Conservation (phyloP, 2,329 filamentous ascomycete genomes). For the Talaromyces sp. region DNA sequence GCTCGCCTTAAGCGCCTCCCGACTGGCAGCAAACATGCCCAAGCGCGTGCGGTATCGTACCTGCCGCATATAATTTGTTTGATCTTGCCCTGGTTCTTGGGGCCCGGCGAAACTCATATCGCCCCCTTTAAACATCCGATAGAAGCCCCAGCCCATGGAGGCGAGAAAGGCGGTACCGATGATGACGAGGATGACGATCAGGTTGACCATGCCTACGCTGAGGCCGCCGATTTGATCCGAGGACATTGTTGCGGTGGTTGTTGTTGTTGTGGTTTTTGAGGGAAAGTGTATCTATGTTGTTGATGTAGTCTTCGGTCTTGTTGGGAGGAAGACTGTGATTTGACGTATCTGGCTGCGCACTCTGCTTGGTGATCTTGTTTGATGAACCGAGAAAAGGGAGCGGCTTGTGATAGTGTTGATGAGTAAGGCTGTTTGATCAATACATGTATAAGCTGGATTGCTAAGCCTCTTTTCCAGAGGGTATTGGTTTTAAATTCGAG, state of each 20-base stretch:
- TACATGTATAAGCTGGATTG: too few species aligned
- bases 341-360: background rate
- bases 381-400: background rate
- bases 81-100: constrained; percentile 8
- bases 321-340: background rate
- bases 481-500: background rate
- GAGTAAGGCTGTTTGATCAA: background rate
- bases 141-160: constrained; percentile 12
- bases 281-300: background rate
- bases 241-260: constrained; percentile 8
- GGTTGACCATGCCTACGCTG: constrained; percentile 15
- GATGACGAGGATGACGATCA: constrained; percentile 16
- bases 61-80: constrained; percentile 17
- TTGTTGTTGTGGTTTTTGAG: background rate
- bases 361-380: background rate
- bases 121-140: background rate
- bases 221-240: constrained; percentile 7
- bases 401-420: background rate
- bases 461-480: background rate
- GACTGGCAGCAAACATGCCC: constrained; percentile 10
- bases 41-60: constrained; percentile 13
- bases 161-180: constrained; percentile 10
- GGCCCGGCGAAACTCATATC: background rate
- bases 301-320: background rate
- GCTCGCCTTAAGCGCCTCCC: background rate